These are phyloP conservation scores for Cinchona pubescens DNA, from an alignment of 257 asterid species.

Conservation along the genomic window DNA sequence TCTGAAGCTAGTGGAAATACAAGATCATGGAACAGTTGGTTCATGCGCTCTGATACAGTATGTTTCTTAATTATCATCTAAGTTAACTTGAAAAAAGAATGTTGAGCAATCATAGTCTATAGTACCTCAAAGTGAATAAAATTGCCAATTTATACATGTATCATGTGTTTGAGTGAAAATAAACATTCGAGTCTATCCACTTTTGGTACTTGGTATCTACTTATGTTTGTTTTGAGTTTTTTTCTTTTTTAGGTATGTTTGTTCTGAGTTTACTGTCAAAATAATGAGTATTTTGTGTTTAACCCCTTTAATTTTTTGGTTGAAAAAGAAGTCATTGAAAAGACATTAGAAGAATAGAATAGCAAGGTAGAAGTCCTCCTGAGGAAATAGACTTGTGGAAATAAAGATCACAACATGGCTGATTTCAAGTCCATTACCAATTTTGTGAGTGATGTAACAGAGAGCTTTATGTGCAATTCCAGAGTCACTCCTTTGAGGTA, in stretches of 20 bases:
- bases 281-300: background rate
- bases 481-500: background rate
- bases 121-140: too few relatives aligned
- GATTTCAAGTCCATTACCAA: background rate
- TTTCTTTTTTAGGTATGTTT: too few relatives aligned
- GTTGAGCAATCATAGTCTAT: too few relatives aligned
- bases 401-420: background rate
- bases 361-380: too few relatives aligned
- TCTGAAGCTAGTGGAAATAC: slow-evolving; percentile 90
- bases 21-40: slow-evolving; percentile 80
- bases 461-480: background rate
- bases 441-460: background rate
- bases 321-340: too few relatives aligned
- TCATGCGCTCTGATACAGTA: slow-evolving; percentile 91
- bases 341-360: too few relatives aligned
- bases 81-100: background rate
- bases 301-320: background rate
- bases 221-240: too few relatives aligned
- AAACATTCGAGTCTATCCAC: too few relatives aligned
- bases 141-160: too few relatives aligned
- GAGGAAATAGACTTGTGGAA: too few relatives aligned
- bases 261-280: background rate
- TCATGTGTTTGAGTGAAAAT: too few relatives aligned
- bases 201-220: too few relatives aligned
- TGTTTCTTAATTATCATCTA: slow-evolving; percentile 20